Conservation (phyloP, 257 asterid species). For the Solanum infundibuliforme region DNA sequence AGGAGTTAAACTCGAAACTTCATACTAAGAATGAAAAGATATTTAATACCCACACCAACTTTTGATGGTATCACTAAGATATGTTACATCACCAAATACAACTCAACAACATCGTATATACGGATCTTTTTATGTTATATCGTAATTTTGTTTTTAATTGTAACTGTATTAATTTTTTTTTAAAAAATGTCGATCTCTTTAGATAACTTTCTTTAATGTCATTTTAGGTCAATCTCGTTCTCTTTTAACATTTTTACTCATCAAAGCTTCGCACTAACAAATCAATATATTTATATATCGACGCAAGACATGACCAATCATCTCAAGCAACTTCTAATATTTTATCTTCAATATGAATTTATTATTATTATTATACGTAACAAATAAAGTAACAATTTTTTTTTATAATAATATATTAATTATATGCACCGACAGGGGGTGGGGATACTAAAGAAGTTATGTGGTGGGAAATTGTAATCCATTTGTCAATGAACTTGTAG, state of each 20-base stretch:
- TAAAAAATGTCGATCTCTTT: fast-evolving
- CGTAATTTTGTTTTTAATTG: neutral
- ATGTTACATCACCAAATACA: neutral
- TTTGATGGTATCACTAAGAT: neutral
- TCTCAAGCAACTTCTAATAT: neutral
- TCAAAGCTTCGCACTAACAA: neutral
- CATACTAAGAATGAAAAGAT: neutral
- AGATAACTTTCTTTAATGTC: neutral
- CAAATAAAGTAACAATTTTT: neutral
- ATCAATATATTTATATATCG: neutral
- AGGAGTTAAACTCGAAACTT: neutral
- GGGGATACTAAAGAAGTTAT: neutral
- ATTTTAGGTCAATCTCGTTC: neutral
- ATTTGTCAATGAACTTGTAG: neutral
- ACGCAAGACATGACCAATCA: neutral
- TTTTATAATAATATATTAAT: neutral
- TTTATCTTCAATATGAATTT: neutral
- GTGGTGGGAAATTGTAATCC: neutral
- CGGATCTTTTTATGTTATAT: neutral
- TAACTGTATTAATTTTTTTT: fast-evolving
- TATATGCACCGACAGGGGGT: neutral
- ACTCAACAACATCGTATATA: neutral
- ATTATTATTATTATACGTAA: neutral
- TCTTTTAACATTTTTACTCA: neutral
- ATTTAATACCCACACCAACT: neutral